Evolutionary conservation across 108 stramenopile genomes (phyloP).

Genomic region (Cyclotella kingstonii): DNA sequence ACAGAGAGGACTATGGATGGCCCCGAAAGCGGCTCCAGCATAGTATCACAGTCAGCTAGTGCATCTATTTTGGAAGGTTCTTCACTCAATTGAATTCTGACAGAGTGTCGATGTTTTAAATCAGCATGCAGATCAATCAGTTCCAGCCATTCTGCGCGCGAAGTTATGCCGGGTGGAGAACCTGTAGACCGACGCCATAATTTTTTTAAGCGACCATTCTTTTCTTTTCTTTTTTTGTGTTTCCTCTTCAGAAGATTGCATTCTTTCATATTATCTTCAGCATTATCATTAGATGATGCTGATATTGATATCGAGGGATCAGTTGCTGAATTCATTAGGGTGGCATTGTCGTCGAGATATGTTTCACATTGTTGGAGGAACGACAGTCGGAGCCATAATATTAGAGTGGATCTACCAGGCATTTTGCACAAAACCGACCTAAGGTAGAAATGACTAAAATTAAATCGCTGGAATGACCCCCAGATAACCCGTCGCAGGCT

Average conservation of each 20-base stretch:
- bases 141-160: conserved; percentile 35
- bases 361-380: too few species aligned
- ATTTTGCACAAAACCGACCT: too few species aligned
- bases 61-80: conserved; percentile 2
- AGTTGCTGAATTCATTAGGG: too few species aligned
- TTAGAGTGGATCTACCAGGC: too few species aligned
- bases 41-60: conserved; percentile 2
- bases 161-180: conserved; percentile 26
- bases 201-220: conserved; percentile 32
- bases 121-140: conserved; percentile 28
- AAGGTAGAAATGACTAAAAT: too few species aligned
- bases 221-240: conserved; percentile 43
- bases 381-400: too few species aligned
- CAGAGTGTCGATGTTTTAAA: conserved; percentile 1
- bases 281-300: too few species aligned
- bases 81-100: background rate
- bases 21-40: conserved; percentile 24
- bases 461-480: too few species aligned
- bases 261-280: too few species aligned
- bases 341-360: too few species aligned
- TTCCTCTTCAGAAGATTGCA: conserved; percentile 23
- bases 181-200: conserved; percentile 34
- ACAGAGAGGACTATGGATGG: conserved; percentile 16
- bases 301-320: too few species aligned
- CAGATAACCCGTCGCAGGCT: too few species aligned